A percentile compares a stretch with the other conserved stretches of the same genome.
These are phyloP conservation scores for Penicillium riverlandense DNA, from an alignment of 495 filamentous ascomycete genomes.

Conservation along the genomic window DNA sequence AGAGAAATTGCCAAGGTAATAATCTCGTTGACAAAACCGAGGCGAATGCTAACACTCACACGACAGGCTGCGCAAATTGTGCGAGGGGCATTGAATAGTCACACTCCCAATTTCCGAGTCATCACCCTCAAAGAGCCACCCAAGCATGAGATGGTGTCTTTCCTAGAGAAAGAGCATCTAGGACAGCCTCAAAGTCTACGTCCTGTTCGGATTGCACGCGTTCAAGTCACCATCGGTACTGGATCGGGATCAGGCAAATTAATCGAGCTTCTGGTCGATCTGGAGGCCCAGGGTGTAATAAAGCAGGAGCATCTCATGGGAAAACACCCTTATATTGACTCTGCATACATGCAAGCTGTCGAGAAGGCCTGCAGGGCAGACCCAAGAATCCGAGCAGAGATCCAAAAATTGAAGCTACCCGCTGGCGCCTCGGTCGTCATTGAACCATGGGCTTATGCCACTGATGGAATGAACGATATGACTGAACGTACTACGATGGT, in stretches of 20 bases:
- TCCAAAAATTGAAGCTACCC: constrained; percentile 8
- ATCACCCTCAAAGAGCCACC: constrained; percentile 13
- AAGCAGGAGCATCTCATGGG: constrained; percentile 9
- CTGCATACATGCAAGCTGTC: constrained; percentile 10
- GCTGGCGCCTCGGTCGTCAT: constrained; percentile 1
- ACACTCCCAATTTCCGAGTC: constrained; percentile 3
- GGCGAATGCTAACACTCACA: neutral
- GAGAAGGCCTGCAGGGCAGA: constrained; percentile 10
- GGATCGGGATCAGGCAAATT: constrained; percentile 1
- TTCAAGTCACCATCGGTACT: constrained; percentile 3
- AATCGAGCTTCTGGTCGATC: constrained; percentile 5
- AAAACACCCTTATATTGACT: constrained; percentile 16
- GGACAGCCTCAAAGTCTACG: neutral
- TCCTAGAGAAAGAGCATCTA: constrained; percentile 12
- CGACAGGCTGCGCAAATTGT: constrained; percentile 1
- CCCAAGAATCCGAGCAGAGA: constrained; percentile 6
- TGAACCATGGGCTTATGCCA: constrained; percentile 13
- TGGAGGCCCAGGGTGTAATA: neutral
- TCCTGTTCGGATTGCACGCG: constrained; percentile 10
- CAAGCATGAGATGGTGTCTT: constrained; percentile 12
- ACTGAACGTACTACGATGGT: constrained; percentile 7
- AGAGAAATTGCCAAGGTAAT: neutral
- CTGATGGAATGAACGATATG: constrained; percentile 31
- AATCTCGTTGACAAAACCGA: neutral
- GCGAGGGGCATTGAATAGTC: neutral